Base-by-base conservation (phyloP, 495 filamentous ascomycete species). In the Aspergillus biplanus region DNA sequence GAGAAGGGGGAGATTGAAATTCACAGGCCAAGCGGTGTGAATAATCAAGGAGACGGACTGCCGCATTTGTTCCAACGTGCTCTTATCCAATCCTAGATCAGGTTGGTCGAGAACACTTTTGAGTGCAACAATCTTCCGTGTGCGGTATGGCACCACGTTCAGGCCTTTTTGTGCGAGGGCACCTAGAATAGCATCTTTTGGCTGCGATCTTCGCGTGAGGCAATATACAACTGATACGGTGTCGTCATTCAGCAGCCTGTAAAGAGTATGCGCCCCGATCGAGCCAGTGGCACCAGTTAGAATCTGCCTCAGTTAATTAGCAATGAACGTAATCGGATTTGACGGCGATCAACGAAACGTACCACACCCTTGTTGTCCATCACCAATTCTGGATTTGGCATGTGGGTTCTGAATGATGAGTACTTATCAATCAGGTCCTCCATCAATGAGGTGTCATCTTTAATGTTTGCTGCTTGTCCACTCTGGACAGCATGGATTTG, bases 251-350 rank as follows among this genome's bases (percentile, higher is more conserved):
- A 84, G 66, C 12, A 89, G 77, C 53, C 79, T 75, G 50, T 73
- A 67, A 5, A 88, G 72, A 5, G 82, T 71, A 50, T 87, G 82
- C 0, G 83, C 80, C 18, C 86, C 86, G 16, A 89, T 79, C 33
- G 79, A 82, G 11, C 86, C 86, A 3, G 85, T 88, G 0, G 84
- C 80, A 16, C 86, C 86, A 1, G 86, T 88, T 16, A 89, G 73
- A 39, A 88, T 69, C 83, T 85, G 44, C 11, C 16, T 21, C 47
- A 7, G 0, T n/a, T 37, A 53, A 71, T 63, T 69, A 67, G 37
- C 47, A 1, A 6, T 2, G 4, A n/a, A 31, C 4, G n/a, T 27
- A 18, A 33, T 12, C 4, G 11, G 12, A 44, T 12, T 6, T 4
- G 16, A 27, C 31, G n/a, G 8, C 33, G 9, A 34, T 48, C 31